A percentile compares a stretch with the other conserved stretches of the same genome.
These are phyloP conservation scores for Candida sp. DNA, from an alignment of 1,139 yeast species.

Conservation along the genomic window DNA sequence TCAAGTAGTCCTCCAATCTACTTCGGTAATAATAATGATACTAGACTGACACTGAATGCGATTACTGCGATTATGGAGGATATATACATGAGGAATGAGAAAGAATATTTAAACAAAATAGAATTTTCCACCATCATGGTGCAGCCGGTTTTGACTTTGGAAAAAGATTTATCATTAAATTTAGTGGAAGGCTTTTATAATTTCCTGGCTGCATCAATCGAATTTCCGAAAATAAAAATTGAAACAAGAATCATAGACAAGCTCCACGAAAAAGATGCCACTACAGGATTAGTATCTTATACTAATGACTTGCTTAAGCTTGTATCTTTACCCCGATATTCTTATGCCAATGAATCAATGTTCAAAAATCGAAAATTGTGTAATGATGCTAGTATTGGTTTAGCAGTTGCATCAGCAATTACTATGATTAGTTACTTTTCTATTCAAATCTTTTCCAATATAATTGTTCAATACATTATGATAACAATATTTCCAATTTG, in stretches of 20 bases:
- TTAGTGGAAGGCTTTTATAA: constrained; percentile 16
- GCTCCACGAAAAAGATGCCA: background rate
- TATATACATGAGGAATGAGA: constrained; percentile 19
- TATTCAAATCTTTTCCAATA: background rate
- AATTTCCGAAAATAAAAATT: background rate
- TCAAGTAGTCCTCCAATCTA: background rate
- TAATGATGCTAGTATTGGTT: background rate
- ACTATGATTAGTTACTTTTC: background rate
- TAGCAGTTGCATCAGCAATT: background rate
- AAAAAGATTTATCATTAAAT: constrained; percentile 3
- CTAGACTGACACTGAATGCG: background rate
- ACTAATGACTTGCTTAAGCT: background rate
- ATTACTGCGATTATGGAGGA: constrained; percentile 11
- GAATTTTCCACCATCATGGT: constrained; percentile 16
- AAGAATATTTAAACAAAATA: constrained; percentile 13
- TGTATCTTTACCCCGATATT: background rate
- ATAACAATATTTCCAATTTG: background rate
- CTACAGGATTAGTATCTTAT: background rate
- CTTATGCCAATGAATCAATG: background rate
- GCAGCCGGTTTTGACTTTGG: constrained; percentile 11
- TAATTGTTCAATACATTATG: background rate
- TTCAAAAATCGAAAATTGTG: background rate
- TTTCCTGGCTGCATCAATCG: constrained; percentile 1
- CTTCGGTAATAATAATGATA: background rate
- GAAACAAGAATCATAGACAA: background rate